Percentiles rank a stretch among this genome's conserved stretches.
These are phyloP conservation scores for Plectosphaerella plurivora DNA, from an alignment of 2,329 filamentous ascomycete species.

Conservation along the genomic window DNA sequence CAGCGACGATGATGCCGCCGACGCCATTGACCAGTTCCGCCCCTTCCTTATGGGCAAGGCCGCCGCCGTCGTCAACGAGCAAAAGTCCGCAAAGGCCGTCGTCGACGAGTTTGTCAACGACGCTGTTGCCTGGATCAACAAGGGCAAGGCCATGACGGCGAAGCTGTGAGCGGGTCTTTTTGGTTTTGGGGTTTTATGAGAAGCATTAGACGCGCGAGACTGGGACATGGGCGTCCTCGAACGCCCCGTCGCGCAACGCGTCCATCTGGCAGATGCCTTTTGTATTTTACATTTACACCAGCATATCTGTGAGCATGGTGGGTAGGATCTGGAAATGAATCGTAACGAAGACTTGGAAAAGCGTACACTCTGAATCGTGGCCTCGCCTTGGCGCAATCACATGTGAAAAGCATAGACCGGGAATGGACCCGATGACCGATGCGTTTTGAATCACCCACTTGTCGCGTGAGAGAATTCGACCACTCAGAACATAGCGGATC, in stretches of 20 bases:
- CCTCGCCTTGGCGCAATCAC: too few species aligned
- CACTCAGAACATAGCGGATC: too few species aligned
- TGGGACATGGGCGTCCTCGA: constrained; percentile 1
- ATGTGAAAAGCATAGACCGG: too few species aligned
- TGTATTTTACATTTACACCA: not conserved
- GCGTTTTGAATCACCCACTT: too few species aligned
- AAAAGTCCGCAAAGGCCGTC: constrained; percentile 84
- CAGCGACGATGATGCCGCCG: constrained; percentile 67
- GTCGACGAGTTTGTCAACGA: constrained; percentile 91
- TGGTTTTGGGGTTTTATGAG: constrained; percentile 14
- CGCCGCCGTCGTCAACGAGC: constrained; percentile 88
- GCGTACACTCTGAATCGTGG: too few species aligned
- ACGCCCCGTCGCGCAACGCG: not conserved
- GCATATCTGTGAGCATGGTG: not conserved
- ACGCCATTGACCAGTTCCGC: constrained; percentile 85
- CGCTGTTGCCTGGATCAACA: constrained; percentile 66
- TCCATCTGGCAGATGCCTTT: not conserved
- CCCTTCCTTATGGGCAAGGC: constrained; percentile 97
- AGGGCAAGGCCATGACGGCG: constrained; percentile 62
- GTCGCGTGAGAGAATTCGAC: too few species aligned
- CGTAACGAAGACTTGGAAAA: too few species aligned
- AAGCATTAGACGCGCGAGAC: too few species aligned
- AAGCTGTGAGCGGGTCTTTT: constrained; percentile 53
- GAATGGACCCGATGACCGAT: too few species aligned
- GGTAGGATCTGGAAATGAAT: too few species aligned